Evolutionary conservation across 208 protist genomes (phyloP), one percentile per base, ranked within the genome.

Genomic region (Acanthamoeba lenticulata): DNA sequence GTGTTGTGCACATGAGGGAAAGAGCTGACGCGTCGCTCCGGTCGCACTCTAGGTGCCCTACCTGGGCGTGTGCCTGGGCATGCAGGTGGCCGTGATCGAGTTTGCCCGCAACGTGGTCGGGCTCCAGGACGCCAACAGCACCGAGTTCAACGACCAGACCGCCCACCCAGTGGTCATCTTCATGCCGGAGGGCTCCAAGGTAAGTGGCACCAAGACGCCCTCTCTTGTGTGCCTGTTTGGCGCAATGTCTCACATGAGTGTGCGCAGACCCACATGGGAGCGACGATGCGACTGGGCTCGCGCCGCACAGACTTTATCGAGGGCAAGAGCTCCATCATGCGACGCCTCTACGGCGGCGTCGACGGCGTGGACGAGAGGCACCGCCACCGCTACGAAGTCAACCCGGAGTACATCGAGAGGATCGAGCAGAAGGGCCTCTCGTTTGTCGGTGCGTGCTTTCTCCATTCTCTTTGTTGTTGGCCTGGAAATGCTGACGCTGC

Each of bases 11-110:
- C n/a, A n/a, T n/a, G n/a, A n/a, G n/a, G n/a, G n/a, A n/a, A n/a
- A n/a, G n/a, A n/a, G n/a, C n/a, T n/a, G n/a, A n/a, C n/a, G n/a
- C n/a, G n/a, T n/a, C n/a, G n/a, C n/a, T n/a, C n/a, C n/a, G n/a
- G n/a, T n/a, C n/a, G n/a, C n/a, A 60, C 38, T 45, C 85, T 21
- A 83, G 74, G 27, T 95, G 55, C 98, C 98, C n/a, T 98, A 95
- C 88, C 98, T 99, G 62, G 99, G 99, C 69, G 99, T 99, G 52
- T 99, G 99, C 97, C 98, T 99, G 24, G 99, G 99, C 57, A 99
- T 99, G 98, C 99, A 99, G 97, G 96, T 99, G 5, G 92, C 95
- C 11, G 97, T 97, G 5, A 96, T 98, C 6, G 95, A 96, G 57
- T 95, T 44, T 40, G 81, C 98, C 97, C 44, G 96, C 34, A 98